Evolutionary conservation across 441 rosid genomes (phyloP).

Genomic region (Isatis lusitanica): DNA sequence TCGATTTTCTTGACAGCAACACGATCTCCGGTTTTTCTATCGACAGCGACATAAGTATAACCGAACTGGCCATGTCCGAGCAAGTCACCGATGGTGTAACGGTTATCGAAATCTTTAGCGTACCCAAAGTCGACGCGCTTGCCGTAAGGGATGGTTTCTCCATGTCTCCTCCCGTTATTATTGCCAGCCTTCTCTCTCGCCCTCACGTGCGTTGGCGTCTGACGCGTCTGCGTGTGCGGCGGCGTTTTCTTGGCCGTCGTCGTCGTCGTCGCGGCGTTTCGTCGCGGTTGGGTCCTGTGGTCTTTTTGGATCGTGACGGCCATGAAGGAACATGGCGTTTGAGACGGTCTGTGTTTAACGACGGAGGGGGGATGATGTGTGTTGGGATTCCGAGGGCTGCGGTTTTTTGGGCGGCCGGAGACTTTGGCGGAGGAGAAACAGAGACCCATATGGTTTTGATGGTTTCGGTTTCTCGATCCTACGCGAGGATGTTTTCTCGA

Average conservation of each 20-base stretch:
- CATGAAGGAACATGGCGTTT: constrained; percentile 29
- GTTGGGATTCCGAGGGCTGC: constrained; percentile 13
- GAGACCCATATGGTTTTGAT: constrained; percentile 52
- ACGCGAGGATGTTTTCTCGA: constrained; percentile 19
- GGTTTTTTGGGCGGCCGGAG: constrained; percentile 21
- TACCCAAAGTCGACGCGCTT: constrained; percentile 93
- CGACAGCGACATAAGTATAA: constrained; percentile 87
- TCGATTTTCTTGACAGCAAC: constrained; percentile 94
- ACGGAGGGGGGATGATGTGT: constrained; percentile 30
- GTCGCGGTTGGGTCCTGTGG: constrained; percentile 31
- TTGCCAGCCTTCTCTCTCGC: constrained; percentile 16
- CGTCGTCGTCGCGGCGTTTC: neutral
- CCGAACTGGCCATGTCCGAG: constrained; percentile 99
- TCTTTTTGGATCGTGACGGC: constrained; percentile 35
- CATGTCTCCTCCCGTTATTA: constrained; percentile 36
- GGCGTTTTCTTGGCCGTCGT: constrained; percentile 26
- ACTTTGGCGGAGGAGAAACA: constrained; percentile 65
- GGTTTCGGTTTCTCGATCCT: constrained; percentile 24
- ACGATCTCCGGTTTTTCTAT: constrained; percentile 74
- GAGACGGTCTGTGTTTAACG: constrained; percentile 24
- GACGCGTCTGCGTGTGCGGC: constrained; percentile 24
- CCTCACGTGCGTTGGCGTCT: constrained; percentile 30
- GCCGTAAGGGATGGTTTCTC: constrained; percentile 67
- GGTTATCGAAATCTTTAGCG: constrained; percentile 71
- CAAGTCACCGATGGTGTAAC: constrained; percentile 76